phyloP scores from a whole-genome alignment of 805 yeast genomes.

The Nakazawaea laoshanensis region DNA sequence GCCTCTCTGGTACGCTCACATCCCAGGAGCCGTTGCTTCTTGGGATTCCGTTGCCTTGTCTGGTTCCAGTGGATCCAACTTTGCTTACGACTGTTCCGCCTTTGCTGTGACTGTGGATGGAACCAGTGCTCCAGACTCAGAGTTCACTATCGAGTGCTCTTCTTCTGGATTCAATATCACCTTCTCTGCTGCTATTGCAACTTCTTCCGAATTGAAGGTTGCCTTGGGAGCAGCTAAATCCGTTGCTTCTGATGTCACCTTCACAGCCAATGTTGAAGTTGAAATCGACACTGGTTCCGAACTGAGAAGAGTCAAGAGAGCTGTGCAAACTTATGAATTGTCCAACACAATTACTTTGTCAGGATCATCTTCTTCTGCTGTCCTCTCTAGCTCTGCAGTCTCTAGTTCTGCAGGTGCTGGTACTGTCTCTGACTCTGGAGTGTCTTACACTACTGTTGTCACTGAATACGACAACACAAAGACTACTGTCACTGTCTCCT shows the following conservation, averaged over 20 bases:
- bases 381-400: background rate
- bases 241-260: background rate
- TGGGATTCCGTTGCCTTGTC: slow-evolving; percentile 2
- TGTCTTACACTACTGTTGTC: slow-evolving; percentile 9
- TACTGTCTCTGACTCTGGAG: background rate
- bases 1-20: slow-evolving; percentile 5
- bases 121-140: background rate
- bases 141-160: slow-evolving; percentile 1
- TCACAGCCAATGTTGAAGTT: slow-evolving; percentile 3
- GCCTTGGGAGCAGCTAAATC: background rate
- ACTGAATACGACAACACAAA: slow-evolving; percentile 2
- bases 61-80: slow-evolving; percentile 1
- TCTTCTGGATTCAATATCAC: background rate
- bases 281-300: slow-evolving; percentile 1
- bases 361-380: slow-evolving; percentile 1
- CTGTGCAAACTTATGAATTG: slow-evolving; percentile 5
- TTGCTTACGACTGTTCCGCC: slow-evolving; percentile 2
- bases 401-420: background rate
- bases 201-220: background rate
- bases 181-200: slow-evolving; percentile 1
- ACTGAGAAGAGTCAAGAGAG: slow-evolving; percentile 5
- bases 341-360: slow-evolving; percentile 1
- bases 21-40: slow-evolving; percentile 6
- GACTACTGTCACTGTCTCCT: slow-evolving; percentile 8
- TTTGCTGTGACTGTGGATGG: slow-evolving; percentile 3